phyloP scores from a whole-genome alignment of 2,329 filamentous ascomycete species.

The Alternaria ventricosa region DNA sequence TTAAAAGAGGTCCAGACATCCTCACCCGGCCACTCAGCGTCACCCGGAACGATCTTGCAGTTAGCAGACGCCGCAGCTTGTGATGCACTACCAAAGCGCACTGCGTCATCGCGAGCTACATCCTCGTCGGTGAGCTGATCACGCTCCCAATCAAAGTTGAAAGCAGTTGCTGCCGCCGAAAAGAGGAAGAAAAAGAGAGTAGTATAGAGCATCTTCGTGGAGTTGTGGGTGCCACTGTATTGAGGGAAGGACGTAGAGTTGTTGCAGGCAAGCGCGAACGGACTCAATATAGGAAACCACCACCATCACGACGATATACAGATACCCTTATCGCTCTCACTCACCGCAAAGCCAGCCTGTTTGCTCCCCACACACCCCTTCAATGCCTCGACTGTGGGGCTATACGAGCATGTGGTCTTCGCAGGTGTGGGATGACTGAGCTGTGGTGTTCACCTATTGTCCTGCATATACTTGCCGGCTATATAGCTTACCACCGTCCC shows the following conservation, averaged over 20 bases:
- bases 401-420: not conserved
- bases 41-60: conserved; percentile 30
- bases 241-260: not conserved
- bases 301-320: not conserved
- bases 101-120: conserved; percentile 16
- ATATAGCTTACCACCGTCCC: not conserved
- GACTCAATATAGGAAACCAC: not conserved
- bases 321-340: not conserved
- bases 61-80: not conserved
- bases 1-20: conserved; percentile 31
- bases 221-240: not conserved
- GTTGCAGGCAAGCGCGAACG: not conserved
- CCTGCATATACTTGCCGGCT: conserved; percentile 7
- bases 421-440: not conserved
- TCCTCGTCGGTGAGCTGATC: conserved; percentile 31
- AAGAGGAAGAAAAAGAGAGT: not conserved
- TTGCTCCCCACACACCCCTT: not conserved
- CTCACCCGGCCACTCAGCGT: conserved; percentile 30
- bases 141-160: conserved; percentile 35
- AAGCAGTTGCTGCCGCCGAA: not conserved
- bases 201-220: not conserved
- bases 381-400: not conserved
- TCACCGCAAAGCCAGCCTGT: not conserved
- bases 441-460: not conserved
- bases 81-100: conserved; percentile 20